phyloP scores from a whole-genome alignment of 23 red algal species.

The Gracilaria gracilis region DNA sequence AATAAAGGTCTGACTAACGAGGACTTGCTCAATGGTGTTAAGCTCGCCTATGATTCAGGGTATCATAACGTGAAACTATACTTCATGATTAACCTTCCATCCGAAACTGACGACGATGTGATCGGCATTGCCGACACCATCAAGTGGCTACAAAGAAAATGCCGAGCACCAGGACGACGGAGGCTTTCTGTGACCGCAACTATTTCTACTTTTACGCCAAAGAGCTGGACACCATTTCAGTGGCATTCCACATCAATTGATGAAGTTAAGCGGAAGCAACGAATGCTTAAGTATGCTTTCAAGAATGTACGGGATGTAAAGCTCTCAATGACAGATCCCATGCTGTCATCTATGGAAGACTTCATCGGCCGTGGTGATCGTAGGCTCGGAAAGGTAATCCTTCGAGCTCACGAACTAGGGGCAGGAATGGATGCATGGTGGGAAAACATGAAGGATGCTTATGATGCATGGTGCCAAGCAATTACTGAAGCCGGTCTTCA shows the following conservation, averaged over 20 bases:
- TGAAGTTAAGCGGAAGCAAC: slow-evolving; percentile 74
- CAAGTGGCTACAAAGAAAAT: slow-evolving; percentile 70
- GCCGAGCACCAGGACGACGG: slow-evolving; percentile 33
- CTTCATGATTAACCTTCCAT: slow-evolving; percentile 83
- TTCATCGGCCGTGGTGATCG: slow-evolving; percentile 80
- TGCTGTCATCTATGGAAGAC: slow-evolving; percentile 79
- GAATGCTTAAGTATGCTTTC: slow-evolving; percentile 68
- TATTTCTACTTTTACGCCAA: slow-evolving; percentile 78
- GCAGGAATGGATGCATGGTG: slow-evolving; percentile 84
- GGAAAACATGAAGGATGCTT: slow-evolving; percentile 68
- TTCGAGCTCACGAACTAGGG: slow-evolving; percentile 68
- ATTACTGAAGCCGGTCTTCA: slow-evolving; percentile 69
- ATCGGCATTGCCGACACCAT: slow-evolving; percentile 81
- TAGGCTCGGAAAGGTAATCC: slow-evolving; percentile 57
- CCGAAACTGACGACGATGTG: slow-evolving; percentile 86
- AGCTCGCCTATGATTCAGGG: slow-evolving; percentile 71
- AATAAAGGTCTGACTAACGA: slow-evolving; percentile 85
- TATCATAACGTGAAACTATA: slow-evolving; percentile 81
- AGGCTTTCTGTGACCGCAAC: slow-evolving; percentile 67
- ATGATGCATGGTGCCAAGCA: slow-evolving; percentile 72
- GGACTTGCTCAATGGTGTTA: slow-evolving; percentile 66
- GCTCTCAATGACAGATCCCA: slow-evolving; percentile 55
- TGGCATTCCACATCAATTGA: slow-evolving; percentile 77
- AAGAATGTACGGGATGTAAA: slow-evolving; percentile 47
- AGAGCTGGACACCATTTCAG: slow-evolving; percentile 83